phyloP scores from a whole-genome alignment of 2,329 filamentous ascomycete genomes.

The Blastomyces parvus region DNA sequence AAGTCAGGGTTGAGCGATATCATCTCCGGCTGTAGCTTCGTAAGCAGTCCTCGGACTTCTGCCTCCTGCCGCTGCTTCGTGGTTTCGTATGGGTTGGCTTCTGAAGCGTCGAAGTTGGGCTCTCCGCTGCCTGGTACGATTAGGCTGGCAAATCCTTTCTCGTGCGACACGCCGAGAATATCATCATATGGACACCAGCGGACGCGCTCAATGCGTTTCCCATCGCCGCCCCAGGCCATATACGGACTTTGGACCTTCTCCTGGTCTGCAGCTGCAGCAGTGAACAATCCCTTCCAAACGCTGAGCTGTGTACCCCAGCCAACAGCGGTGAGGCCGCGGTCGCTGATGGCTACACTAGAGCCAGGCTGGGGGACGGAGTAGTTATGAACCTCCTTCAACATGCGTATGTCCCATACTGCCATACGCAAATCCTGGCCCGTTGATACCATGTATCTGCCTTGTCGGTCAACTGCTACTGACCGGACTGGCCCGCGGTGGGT shows the following conservation, averaged over 20 bases:
- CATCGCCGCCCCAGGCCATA: constrained; percentile 85
- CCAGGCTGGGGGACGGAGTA: constrained; percentile 80
- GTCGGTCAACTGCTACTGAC: constrained; percentile 72
- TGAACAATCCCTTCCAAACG: constrained; percentile 84
- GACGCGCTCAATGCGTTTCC: constrained; percentile 67
- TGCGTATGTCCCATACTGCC: constrained; percentile 92
- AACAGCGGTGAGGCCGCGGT: constrained; percentile 76
- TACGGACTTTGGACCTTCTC: constrained; percentile 79
- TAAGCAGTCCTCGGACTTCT: constrained; percentile 81
- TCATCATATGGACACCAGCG: constrained; percentile 95
- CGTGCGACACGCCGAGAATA: constrained; percentile 74
- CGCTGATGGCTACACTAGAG: constrained; percentile 76
- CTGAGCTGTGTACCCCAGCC: constrained; percentile 84
- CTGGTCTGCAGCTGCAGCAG: constrained; percentile 60
- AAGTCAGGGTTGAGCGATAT: constrained; percentile 90
- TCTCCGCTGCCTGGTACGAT: constrained; percentile 93
- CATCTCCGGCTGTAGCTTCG: constrained; percentile 95
- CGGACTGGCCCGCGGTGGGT: constrained; percentile 84
- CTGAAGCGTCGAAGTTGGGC: constrained; percentile 88
- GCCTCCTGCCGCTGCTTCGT: constrained; percentile 83
- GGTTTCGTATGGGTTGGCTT: constrained; percentile 92
- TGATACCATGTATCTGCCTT: constrained; percentile 92
- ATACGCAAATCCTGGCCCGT: constrained; percentile 83
- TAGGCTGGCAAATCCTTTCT: constrained; percentile 77
- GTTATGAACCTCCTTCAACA: constrained; percentile 83